phyloP scores from a whole-genome alignment of 495 filamentous ascomycete species.

The Penicillium manginii region DNA sequence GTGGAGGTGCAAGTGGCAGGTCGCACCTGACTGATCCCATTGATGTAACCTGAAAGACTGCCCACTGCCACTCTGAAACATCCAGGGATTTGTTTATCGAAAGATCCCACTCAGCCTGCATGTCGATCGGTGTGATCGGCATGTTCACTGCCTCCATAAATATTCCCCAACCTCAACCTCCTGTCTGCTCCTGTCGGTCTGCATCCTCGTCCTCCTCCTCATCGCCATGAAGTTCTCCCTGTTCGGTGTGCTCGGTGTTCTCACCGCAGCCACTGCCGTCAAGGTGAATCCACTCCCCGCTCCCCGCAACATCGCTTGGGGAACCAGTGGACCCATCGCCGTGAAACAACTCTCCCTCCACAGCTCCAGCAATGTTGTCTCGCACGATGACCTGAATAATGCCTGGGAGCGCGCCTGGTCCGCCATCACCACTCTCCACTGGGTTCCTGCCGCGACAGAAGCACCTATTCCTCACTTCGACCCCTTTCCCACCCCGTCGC shows the following conservation, averaged over 20 bases:
- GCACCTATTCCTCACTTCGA: constrained; percentile 50
- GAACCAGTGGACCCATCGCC: constrained; percentile 50
- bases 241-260: constrained; percentile 29
- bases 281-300: constrained; percentile 59
- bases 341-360: constrained; percentile 35
- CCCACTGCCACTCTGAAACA: constrained; percentile 13
- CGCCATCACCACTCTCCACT: constrained; percentile 50
- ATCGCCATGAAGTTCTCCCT: constrained; percentile 37
- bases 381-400: constrained; percentile 31
- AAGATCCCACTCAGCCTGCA: constrained; percentile 7
- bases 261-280: constrained; percentile 41
- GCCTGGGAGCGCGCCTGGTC: constrained; percentile 55
- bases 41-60: constrained; percentile 24
- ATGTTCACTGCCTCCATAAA: constrained; percentile 23
- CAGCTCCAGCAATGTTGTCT: constrained; percentile 24
- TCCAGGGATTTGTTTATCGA: constrained; percentile 20
- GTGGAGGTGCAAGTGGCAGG: no score
- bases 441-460: constrained; percentile 56
- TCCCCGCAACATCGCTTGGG: constrained; percentile 58
- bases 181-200: not conserved
- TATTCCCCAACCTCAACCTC: constrained; percentile 11
- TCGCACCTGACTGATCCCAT: no score
- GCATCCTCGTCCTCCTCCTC: constrained; percentile 9
- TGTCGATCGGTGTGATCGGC: constrained; percentile 24
- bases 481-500: constrained; percentile 48